phyloP scores from a whole-genome alignment of 768 basidiomycete species.

The Lentinula sp. region DNA sequence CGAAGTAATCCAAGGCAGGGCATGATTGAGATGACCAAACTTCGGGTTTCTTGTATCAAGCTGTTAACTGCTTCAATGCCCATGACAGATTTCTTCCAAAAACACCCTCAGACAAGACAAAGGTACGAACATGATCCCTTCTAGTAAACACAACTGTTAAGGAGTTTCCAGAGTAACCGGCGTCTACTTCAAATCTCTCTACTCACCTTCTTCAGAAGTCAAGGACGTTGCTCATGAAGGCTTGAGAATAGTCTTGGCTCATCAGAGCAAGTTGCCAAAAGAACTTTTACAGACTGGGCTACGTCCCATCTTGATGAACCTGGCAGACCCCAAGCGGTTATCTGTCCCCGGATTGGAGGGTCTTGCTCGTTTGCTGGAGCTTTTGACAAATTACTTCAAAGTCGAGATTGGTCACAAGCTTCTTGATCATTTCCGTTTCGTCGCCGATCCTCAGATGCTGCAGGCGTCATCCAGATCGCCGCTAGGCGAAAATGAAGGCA shows the following conservation, averaged over 20 bases:
- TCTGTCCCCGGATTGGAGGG: conserved; percentile 92
- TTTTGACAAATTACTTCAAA: conserved; percentile 98
- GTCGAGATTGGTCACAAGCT: conserved; percentile 98
- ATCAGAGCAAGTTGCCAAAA: conserved; percentile 89
- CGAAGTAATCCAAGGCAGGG: conserved; percentile 75
- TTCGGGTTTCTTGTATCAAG: conserved; percentile 91
- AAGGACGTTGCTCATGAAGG: conserved; percentile 96
- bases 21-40: conserved; percentile 74
- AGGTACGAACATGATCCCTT: conserved; percentile 40
- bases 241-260: conserved; percentile 78
- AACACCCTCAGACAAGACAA: conserved; percentile 79
- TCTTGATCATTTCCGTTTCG: conserved; percentile 89
- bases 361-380: conserved; percentile 85
- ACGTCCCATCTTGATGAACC: conserved; percentile 95
- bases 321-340: conserved; percentile 92
- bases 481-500: conserved; percentile 81
- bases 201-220: conserved; percentile 84
- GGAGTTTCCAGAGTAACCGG: conserved; percentile 68
- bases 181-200: conserved; percentile 97
- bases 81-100: conserved; percentile 86
- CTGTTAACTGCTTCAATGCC: conserved; percentile 93
- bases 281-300: conserved; percentile 93
- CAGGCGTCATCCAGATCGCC: conserved; percentile 74
- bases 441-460: conserved; percentile 86
- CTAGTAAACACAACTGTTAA: neutral